Percentiles rank a stretch among this genome's conserved stretches.
These are phyloP conservation scores for Orbilia oligospora DNA, from an alignment of 2,329 filamentous ascomycete genomes.

Conservation along the genomic window DNA sequence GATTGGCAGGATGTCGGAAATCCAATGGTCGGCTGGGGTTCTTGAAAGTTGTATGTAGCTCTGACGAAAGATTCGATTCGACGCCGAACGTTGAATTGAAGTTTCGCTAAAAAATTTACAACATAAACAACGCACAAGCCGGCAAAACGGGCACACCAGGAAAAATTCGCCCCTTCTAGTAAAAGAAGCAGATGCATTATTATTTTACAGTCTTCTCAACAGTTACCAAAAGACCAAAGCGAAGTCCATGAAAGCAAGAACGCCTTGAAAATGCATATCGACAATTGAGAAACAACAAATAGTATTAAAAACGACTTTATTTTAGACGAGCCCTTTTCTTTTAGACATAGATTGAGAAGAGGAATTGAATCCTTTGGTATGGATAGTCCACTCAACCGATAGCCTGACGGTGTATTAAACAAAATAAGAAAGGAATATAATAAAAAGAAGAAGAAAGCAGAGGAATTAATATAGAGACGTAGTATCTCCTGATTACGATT, in stretches of 20 bases:
- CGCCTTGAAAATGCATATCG: background rate
- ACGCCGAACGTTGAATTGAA: slow-evolving; percentile 17
- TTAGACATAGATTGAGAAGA: background rate
- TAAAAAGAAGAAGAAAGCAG: background rate
- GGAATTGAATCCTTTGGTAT: background rate
- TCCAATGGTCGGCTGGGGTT: background rate
- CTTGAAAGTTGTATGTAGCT: background rate
- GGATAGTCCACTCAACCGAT: background rate
- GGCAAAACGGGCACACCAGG: too few species aligned
- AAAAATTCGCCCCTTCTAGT: background rate
- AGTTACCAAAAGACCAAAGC: background rate
- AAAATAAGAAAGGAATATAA: background rate
- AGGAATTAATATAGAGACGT: background rate
- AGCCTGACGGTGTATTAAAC: background rate
- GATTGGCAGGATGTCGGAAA: slow-evolving; percentile 12
- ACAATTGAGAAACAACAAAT: background rate
- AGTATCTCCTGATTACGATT: background rate
- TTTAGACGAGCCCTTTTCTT: background rate
- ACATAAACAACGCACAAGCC: slow-evolving; percentile 8
- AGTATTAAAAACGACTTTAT: background rate
- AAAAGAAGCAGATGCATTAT: background rate
- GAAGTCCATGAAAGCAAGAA: background rate
- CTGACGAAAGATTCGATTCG: background rate
- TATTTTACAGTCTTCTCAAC: slow-evolving; percentile 16
- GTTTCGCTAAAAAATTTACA: slow-evolving; percentile 7